Base-by-base conservation (phyloP, 2,329 filamentous ascomycete species). In the Leptographium procerum region DNA sequence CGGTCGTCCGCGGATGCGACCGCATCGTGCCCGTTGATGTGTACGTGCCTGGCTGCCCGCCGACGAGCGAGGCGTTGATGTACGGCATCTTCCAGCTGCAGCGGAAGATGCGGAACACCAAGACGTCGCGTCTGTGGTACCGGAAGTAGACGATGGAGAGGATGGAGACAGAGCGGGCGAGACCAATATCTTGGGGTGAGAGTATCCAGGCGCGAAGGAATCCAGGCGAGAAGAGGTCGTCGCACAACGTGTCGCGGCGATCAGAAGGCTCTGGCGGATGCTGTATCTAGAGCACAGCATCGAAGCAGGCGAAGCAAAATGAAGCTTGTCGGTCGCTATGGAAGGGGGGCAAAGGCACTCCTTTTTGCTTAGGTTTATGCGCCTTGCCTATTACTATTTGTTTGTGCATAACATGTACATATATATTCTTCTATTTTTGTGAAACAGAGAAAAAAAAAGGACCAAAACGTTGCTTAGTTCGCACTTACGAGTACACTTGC, bases 21-120 rank as follows among this genome's bases (percentile, higher is more conserved):
- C 72, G 84, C 11, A 78, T 87, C 63, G 73, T 87, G 3, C 85
- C 85, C 0, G 84, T 87, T 16, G 84, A 87, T 68, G 77, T 87
- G 13, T 87, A 85, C 65, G 80, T 87, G 6, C 84, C 84, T 1
- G 84, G 84, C 0, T 87, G 84, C 70, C 75, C 75, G 64, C 79
- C 71, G 9, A 74, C 76, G 10, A 67, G 71, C 29, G 75, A 78
- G 67, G 75, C 76, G 5, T 63, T 79, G 56, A 71, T 78, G 70
- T 76, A 77, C 60, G 75, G 82, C 14, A 80, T 88, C 56, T 85
- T 88, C 66, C 81, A 85, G 69, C 67, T 88, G 64, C 84, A 88
- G 73, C 83, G 80, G 70, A 88, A 88, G 78, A 86, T 88, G 73
- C 75, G 84, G 54, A 72, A 69, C 52, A 75, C 73, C 13, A 75